Conservation (phyloP, 83 land plant genomes). For the Diphasiastrum complanatum region DNA sequence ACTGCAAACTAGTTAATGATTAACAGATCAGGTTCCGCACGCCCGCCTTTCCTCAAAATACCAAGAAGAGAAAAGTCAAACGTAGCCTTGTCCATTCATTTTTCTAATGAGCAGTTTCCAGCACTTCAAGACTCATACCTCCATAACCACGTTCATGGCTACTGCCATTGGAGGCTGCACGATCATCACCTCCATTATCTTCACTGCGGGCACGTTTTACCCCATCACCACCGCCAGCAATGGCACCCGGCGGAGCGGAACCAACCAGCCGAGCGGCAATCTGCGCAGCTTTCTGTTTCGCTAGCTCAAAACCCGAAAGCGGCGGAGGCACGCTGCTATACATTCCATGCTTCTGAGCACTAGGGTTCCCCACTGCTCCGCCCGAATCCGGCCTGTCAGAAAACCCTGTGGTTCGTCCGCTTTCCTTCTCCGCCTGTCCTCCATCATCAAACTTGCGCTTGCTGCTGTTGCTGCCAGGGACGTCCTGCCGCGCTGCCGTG, state of each 20-base stretch:
- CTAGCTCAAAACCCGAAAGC: conserved; percentile 54
- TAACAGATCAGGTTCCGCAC: not conserved
- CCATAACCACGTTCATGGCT: conserved; percentile 12
- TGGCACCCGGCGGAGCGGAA: too few relatives aligned
- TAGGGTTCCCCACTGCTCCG: too few relatives aligned
- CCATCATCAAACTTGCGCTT: too few relatives aligned
- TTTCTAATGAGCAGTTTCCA: conserved; percentile 10
- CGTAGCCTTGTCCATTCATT: too few relatives aligned
- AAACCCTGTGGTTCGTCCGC: too few relatives aligned
- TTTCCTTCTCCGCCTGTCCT: too few relatives aligned
- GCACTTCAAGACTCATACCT: conserved; percentile 7
- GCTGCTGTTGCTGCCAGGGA: too few relatives aligned
- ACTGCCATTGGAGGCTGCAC: conserved; percentile 15
- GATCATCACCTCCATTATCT: conserved; percentile 23
- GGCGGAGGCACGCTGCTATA: conserved; percentile 73
- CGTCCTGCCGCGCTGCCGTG: too few relatives aligned
- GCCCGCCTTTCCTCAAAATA: not conserved
- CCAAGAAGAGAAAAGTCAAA: not conserved
- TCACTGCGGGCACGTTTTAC: conserved; percentile 54
- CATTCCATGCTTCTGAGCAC: too few relatives aligned
- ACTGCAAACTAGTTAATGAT: too few relatives aligned
- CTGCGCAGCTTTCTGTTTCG: conserved; percentile 88
- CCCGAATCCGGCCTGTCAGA: too few relatives aligned
- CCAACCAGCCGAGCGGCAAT: conserved; percentile 71
- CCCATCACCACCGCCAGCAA: conserved; percentile 15